Evolutionary conservation across 2,329 filamentous ascomycete genomes (phyloP).

Genomic region (Epichloe gansuensis): DNA sequence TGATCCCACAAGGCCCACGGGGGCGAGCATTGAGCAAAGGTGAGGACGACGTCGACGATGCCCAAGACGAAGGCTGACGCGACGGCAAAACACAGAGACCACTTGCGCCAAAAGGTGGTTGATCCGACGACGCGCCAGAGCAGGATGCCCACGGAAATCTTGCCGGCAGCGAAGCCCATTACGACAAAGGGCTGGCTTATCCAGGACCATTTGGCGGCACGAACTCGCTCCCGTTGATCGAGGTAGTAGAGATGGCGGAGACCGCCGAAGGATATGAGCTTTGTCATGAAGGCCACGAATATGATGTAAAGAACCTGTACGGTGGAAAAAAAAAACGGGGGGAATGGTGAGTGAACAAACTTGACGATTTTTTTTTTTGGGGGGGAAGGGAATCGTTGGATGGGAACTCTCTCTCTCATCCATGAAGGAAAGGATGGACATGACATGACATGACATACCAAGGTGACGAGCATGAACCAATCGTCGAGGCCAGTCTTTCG

Average conservation of each 20-base stretch:
- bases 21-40: slow-evolving; percentile 3
- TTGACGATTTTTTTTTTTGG: not conserved
- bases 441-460: not conserved
- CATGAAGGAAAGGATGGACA: not conserved
- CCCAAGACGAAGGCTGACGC: not conserved
- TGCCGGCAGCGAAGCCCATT: slow-evolving; percentile 5
- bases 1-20: slow-evolving; percentile 1
- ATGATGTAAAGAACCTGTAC: not conserved
- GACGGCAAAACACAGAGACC: not conserved
- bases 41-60: slow-evolving; percentile 1
- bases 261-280: not conserved
- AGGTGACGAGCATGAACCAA: slow-evolving; percentile 5
- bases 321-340: too few species aligned
- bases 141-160: slow-evolving; percentile 3
- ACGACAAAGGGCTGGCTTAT: slow-evolving; percentile 4
- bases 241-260: not conserved
- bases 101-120: slow-evolving; percentile 5
- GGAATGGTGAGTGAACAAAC: too few species aligned
- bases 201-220: slow-evolving; percentile 1
- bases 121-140: slow-evolving; percentile 4
- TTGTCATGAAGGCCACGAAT: not conserved
- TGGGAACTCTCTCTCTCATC: not conserved
- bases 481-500: slow-evolving; percentile 1
- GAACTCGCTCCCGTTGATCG: not conserved
- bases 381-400: too few species aligned